Percentiles rank a stretch among this genome's conserved stretches.
Evolutionary conservation across 495 filamentous ascomycete genomes (phyloP).

Genomic region (Lasiosphaeria ovina): DNA sequence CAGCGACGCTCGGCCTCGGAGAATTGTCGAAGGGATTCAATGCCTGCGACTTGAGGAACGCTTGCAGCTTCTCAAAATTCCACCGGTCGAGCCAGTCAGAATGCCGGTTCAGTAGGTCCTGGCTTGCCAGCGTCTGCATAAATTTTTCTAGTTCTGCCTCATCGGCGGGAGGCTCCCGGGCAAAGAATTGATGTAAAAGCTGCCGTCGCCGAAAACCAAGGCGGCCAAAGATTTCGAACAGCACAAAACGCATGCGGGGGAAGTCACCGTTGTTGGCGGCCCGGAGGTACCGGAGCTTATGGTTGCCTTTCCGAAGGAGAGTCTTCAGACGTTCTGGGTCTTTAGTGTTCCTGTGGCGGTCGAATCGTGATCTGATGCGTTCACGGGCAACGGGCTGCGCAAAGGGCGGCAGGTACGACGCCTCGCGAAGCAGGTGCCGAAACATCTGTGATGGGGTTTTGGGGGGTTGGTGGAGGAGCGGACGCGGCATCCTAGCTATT

Average conservation of each 20-base stretch:
- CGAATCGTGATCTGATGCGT: slow-evolving; percentile 60
- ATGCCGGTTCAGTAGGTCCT: slow-evolving; percentile 8
- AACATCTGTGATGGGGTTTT: slow-evolving; percentile 61
- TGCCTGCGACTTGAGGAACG: slow-evolving; percentile 30
- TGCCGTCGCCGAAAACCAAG: slow-evolving; percentile 64
- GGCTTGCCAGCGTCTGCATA: not conserved
- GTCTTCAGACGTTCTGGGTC: slow-evolving; percentile 5
- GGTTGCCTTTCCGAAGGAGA: slow-evolving; percentile 31
- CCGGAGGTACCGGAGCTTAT: slow-evolving; percentile 39
- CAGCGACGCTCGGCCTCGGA: slow-evolving; percentile 32
- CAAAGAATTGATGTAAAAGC: slow-evolving; percentile 52
- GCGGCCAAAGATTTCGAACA: slow-evolving; percentile 72
- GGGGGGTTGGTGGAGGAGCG: slow-evolving; percentile 24
- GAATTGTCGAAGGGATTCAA: slow-evolving; percentile 8
- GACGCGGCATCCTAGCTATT: slow-evolving; percentile 25
- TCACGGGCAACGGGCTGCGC: slow-evolving; percentile 59
- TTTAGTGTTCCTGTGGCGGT: slow-evolving; percentile 19
- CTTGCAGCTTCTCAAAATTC: slow-evolving; percentile 34
- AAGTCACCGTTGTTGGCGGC: slow-evolving; percentile 56
- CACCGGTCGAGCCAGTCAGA: slow-evolving; percentile 45
- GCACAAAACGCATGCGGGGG: slow-evolving; percentile 59
- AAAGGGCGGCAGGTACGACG: slow-evolving; percentile 72
- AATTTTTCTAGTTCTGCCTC: slow-evolving; percentile 32
- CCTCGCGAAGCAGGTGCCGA: slow-evolving; percentile 78
- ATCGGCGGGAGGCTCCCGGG: slow-evolving; percentile 36